These are phyloP conservation scores for Boletellus sp. DNA, from an alignment of 768 basidiomycete genomes.

Conservation along the genomic window DNA sequence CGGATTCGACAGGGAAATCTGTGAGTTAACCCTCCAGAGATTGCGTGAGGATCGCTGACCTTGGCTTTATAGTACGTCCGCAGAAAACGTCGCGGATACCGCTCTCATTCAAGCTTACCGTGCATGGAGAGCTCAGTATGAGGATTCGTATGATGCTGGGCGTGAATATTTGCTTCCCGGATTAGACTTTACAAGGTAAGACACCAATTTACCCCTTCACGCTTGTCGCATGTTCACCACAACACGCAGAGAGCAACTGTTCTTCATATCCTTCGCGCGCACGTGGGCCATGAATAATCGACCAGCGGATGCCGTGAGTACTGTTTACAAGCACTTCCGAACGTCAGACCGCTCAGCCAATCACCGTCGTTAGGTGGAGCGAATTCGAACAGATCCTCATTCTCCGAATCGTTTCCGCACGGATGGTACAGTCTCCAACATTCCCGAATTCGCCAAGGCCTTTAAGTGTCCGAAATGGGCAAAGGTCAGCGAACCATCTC, in stretches of 20 bases:
- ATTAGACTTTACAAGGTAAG: slow-evolving; percentile 66
- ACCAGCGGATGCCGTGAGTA: slow-evolving; percentile 66
- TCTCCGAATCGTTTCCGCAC: slow-evolving; percentile 77
- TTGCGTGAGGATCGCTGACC: slow-evolving; percentile 6
- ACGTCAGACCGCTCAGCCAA: not conserved
- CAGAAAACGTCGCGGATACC: slow-evolving; percentile 87
- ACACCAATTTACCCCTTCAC: not conserved
- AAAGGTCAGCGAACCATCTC: slow-evolving; percentile 48
- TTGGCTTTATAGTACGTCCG: slow-evolving; percentile 61
- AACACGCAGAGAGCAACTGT: slow-evolving; percentile 73
- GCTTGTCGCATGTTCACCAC: not conserved
- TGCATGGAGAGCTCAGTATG: slow-evolving; percentile 84
- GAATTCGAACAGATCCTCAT: slow-evolving; percentile 85
- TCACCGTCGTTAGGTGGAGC: slow-evolving; percentile 49
- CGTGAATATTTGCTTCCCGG: slow-evolving; percentile 80
- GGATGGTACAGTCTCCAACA: slow-evolving; percentile 83
- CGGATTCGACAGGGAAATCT: slow-evolving; percentile 58
- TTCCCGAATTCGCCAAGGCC: slow-evolving; percentile 83
- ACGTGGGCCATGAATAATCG: slow-evolving; percentile 86
- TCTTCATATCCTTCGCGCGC: slow-evolving; percentile 87
- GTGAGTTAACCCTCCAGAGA: slow-evolving; percentile 37
- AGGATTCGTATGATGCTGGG: slow-evolving; percentile 52
- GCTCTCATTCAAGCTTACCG: slow-evolving; percentile 83
- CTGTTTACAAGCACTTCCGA: not conserved
- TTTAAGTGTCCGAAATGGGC: slow-evolving; percentile 77